phyloP scores from a whole-genome alignment of 2,329 filamentous ascomycete species.

The Clathrospora elynae region DNA sequence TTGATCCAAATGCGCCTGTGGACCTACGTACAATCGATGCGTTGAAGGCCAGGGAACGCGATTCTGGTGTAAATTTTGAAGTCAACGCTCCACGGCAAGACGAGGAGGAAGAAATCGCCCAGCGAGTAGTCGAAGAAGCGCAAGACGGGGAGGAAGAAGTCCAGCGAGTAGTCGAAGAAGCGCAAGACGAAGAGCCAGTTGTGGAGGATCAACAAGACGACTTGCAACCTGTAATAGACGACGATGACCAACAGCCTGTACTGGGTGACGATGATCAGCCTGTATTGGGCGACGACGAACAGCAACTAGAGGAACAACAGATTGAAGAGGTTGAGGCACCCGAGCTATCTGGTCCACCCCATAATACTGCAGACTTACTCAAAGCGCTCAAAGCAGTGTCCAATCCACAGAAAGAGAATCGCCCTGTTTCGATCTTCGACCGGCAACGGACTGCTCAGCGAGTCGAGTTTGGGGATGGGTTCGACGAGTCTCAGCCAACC shows the following conservation, averaged over 20 bases:
- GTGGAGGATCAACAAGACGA: neutral
- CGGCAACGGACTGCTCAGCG: constrained; percentile 47
- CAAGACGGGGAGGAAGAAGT: constrained; percentile 10
- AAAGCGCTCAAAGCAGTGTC: constrained; percentile 24
- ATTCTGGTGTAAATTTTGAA: constrained; percentile 18
- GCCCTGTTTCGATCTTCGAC: constrained; percentile 46
- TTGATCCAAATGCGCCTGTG: constrained; percentile 33
- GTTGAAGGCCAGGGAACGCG: constrained; percentile 29
- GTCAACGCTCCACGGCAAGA: constrained; percentile 12
- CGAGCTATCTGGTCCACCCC: constrained; percentile 24
- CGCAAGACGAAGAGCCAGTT: neutral
- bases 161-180: neutral
- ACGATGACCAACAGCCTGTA: constrained; percentile 7
- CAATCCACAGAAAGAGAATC: constrained; percentile 44
- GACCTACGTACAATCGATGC: constrained; percentile 29
- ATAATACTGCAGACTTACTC: constrained; percentile 27
- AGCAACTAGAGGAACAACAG: constrained; percentile 11
- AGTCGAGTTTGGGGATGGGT: constrained; percentile 48
- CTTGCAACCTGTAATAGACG: neutral
- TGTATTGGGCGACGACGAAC: constrained; percentile 5
- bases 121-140: constrained; percentile 9
- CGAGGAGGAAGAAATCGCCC: constrained; percentile 7
- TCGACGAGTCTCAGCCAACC: constrained; percentile 36
- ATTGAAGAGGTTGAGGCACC: constrained; percentile 12
- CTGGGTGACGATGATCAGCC: constrained; percentile 10